phyloP scores from a whole-genome alignment of 73 alveolate genomes.

The Paramecium caudatum region DNA sequence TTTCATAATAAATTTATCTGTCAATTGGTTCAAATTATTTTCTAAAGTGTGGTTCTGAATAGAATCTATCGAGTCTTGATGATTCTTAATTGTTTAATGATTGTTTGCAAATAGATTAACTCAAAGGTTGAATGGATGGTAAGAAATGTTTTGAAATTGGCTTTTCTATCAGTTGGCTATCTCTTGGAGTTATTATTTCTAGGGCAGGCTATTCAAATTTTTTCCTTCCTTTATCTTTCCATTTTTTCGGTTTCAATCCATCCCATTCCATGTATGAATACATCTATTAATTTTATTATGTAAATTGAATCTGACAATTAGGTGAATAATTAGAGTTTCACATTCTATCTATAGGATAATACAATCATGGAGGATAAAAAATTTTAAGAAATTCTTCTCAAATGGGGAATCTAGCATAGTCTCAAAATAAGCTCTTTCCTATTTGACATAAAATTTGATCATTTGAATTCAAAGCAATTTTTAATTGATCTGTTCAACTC shows the following conservation, averaged over 20 bases:
- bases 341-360: constrained; percentile 3
- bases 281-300: constrained; percentile 40
- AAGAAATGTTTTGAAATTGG: not conserved
- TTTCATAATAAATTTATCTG: constrained; percentile 38
- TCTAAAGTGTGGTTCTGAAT: constrained; percentile 20
- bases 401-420: constrained; percentile 50
- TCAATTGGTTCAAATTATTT: not conserved
- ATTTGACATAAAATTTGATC: constrained; percentile 62
- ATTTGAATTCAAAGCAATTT: constrained; percentile 33
- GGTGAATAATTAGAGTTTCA: not conserved
- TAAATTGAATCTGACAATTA: constrained; percentile 53
- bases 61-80: not conserved
- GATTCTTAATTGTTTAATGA: constrained; percentile 43
- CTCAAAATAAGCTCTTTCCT: not conserved
- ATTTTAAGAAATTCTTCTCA: not conserved
- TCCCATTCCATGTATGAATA: constrained; percentile 59
- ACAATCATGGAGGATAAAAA: constrained; percentile 23
- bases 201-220: constrained; percentile 16
- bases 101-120: not conserved
- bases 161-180: too few species aligned
- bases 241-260: constrained; percentile 56
- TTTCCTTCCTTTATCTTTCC: constrained; percentile 63
- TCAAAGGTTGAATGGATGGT: not conserved
- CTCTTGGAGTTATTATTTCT: constrained; percentile 47
- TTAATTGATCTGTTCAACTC: constrained; percentile 39